Base-by-base conservation (phyloP, 208 protist species). In the Trypanosoma grayi region DNA sequence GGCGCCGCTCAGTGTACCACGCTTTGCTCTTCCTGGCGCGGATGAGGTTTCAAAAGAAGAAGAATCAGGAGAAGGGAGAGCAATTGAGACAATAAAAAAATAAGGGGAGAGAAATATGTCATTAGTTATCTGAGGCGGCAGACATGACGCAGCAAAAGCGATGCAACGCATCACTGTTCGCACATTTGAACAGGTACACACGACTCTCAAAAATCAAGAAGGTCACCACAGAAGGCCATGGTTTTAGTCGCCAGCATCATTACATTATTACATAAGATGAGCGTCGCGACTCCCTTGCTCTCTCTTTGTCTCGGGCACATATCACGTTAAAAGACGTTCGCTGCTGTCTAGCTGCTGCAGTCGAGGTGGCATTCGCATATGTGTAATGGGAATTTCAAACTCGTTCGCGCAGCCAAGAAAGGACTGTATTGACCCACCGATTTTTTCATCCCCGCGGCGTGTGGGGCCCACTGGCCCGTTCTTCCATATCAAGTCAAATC, bases 401-500 rank as follows among this genome's bases (percentile, higher is more conserved):
- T 94, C 90, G 53, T 94, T 96, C 1, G 75, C 77, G 60, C 90
- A 96, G 18, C 90, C 90, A 6, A 96, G 73, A 64, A 83, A 86
- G 7, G 81, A 85, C 40, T 56, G 55, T 31, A 61, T 40, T 33
- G 41, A 8, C 0, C 41, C 45, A 28, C 39, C 14, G 1, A 43
- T 37, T 31, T 57, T 59, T 33, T 10, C 46, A 22, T 61, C 60
- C 4, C 60, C 40, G 7, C 51, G 57, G 25, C 27, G 36, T 22
- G 66, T 13, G 24, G 74, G 51, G 1, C 73, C 71, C 0, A 87
- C 75, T 0, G 85, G 80, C 7, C 88, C 89, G 72, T 94, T 94
- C 39, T 71, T 60, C 82, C 84, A 95, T 60, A 97, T 95, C 1
- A 95, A 60, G 55, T 97, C 91, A 58, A 97, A 97, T 13, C 91